Percentiles rank a stretch among this genome's conserved stretches.
These are phyloP conservation scores for Wickerhamomyces ciferrii DNA, from an alignment of 805 yeast species.

Conservation along the genomic window DNA sequence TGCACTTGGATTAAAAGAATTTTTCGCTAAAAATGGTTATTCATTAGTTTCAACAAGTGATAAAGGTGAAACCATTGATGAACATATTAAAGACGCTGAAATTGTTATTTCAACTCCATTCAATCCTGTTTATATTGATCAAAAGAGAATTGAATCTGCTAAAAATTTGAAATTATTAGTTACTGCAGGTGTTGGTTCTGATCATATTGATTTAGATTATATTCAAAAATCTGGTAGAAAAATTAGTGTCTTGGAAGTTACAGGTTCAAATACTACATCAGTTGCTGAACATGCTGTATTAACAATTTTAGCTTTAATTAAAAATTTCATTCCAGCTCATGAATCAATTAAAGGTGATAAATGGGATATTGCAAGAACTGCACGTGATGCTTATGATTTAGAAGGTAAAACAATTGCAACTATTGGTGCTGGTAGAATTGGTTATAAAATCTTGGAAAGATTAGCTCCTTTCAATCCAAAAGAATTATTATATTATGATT, in stretches of 20 bases:
- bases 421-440: conserved; percentile 80
- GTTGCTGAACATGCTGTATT: conserved; percentile 80
- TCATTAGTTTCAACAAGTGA: conserved; percentile 58
- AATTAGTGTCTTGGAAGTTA: conserved; percentile 71
- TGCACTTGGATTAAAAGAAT: conserved; percentile 64
- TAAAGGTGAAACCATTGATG: conserved; percentile 66
- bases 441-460: conserved; percentile 69
- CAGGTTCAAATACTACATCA: conserved; percentile 75
- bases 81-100: conserved; percentile 66
- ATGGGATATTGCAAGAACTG: conserved; percentile 77
- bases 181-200: conserved; percentile 86
- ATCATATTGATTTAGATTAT: conserved; percentile 70
- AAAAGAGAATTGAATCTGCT: conserved; percentile 62
- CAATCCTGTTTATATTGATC: conserved; percentile 73
- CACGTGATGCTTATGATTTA: conserved; percentile 68
- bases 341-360: conserved; percentile 53
- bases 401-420: conserved; percentile 77
- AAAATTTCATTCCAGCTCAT: conserved; percentile 79
- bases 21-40: conserved; percentile 64
- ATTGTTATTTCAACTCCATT: conserved; percentile 78
- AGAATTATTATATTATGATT: conserved; percentile 70
- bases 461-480: conserved; percentile 69
- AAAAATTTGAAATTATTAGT: conserved; percentile 63
- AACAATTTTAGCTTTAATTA: conserved; percentile 65
- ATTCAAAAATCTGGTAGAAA: conserved; percentile 51